Evolutionary conservation across 2,329 filamentous ascomycete genomes (phyloP).

Genomic region (Stemphylium beticola): DNA sequence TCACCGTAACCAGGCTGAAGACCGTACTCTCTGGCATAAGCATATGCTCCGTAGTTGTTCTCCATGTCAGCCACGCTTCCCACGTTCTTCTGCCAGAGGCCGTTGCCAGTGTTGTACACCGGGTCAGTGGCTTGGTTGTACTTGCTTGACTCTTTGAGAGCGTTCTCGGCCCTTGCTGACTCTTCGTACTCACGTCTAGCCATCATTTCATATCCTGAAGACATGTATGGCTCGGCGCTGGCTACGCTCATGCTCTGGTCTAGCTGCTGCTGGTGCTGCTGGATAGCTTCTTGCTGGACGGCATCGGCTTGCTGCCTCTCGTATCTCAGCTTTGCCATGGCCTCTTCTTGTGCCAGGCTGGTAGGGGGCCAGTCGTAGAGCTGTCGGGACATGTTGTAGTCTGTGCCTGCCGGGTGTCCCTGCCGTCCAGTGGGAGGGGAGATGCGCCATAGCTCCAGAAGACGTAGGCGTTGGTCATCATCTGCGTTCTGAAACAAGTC

Average conservation of each 20-base stretch:
- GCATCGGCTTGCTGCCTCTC: conserved; percentile 53
- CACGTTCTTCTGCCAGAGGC: conserved; percentile 57
- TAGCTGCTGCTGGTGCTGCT: conserved; percentile 30
- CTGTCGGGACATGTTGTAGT: conserved; percentile 53
- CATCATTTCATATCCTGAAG: conserved; percentile 76
- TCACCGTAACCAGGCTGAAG: conserved; percentile 44
- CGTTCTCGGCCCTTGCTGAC: conserved; percentile 45
- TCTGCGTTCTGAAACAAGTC: conserved; percentile 80
- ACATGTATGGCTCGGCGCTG: conserved; percentile 81
- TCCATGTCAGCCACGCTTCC: conserved; percentile 62
- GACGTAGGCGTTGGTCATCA: conserved; percentile 71
- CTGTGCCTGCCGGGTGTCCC: conserved; percentile 43
- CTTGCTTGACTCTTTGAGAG: conserved; percentile 42
- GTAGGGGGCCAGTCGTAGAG: conserved; percentile 62
- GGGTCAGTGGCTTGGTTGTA: conserved; percentile 70
- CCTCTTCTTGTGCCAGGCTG: conserved; percentile 61
- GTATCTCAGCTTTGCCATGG: conserved; percentile 65
- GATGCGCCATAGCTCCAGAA: conserved; percentile 86
- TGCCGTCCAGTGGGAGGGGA: conserved; percentile 65
- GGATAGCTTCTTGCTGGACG: conserved; percentile 38
- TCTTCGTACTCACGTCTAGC: conserved; percentile 69
- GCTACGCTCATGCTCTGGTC: conserved; percentile 36
- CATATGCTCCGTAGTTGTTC: conserved; percentile 70
- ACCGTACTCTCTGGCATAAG: conserved; percentile 60
- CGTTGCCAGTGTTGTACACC: conserved; percentile 62